Conservation (phyloP, 2,329 filamentous ascomycete genomes). For the Colletotrichum lindemuthianum region DNA sequence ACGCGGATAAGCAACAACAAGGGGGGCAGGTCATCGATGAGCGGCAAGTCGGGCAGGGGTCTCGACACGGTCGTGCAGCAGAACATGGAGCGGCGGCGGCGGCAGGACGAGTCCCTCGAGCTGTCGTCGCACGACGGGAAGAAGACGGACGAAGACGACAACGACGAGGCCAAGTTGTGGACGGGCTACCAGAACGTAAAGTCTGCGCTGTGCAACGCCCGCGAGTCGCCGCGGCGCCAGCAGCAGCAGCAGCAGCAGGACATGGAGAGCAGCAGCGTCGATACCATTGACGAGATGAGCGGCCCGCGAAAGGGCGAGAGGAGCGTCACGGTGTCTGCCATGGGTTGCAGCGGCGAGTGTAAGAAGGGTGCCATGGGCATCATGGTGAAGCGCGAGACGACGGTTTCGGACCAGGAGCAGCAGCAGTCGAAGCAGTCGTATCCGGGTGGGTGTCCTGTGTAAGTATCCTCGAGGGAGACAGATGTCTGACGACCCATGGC, state of each 20-base stretch:
- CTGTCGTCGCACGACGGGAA: conserved; percentile 21
- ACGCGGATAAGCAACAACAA: conserved; percentile 12
- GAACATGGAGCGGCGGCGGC: conserved; percentile 30
- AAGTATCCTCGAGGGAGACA: too few species aligned
- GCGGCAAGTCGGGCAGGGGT: background rate
- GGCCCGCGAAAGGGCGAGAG: background rate
- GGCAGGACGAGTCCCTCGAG: conserved; percentile 25
- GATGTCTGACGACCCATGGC: too few species aligned
- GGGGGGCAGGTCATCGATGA: background rate
- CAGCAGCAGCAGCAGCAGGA: background rate
- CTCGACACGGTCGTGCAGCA: conserved; percentile 20
- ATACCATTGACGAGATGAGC: conserved; percentile 6
- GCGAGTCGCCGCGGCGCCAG: background rate
- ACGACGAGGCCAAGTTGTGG: conserved; percentile 35
- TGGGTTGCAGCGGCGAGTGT: background rate
- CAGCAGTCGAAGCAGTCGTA: background rate
- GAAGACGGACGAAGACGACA: conserved; percentile 9
- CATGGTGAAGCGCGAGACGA: conserved; percentile 17
- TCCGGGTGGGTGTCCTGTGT: too few species aligned
- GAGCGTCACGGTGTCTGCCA: conserved; percentile 5
- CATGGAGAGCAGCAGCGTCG: conserved; percentile 4
- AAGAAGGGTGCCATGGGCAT: background rate
- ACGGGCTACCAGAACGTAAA: conserved; percentile 2
- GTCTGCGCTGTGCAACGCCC: background rate
- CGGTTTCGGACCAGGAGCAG: background rate